Percentiles rank a stretch among this genome's conserved stretches.
phyloP scores from a whole-genome alignment of 768 basidiomycete genomes.

The Mycena alexandri region DNA sequence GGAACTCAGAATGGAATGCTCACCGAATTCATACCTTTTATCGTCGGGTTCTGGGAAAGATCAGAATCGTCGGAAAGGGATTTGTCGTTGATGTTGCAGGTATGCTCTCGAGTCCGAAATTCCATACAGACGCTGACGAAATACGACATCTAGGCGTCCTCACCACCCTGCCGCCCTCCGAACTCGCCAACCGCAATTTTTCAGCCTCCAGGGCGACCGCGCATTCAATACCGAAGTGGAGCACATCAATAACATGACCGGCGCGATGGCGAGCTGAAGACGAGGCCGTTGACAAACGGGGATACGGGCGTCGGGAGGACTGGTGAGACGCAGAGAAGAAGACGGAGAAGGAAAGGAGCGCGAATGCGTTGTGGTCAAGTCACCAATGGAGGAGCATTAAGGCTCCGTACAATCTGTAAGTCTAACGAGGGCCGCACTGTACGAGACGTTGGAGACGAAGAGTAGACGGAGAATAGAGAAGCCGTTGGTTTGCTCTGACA shows the following conservation, averaged over 20 bases:
- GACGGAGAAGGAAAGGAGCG: neutral
- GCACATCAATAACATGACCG: conserved; percentile 30
- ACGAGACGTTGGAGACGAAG: no score
- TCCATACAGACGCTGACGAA: neutral
- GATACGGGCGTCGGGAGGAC: conserved; percentile 34
- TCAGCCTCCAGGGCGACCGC: conserved; percentile 53
- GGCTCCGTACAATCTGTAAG: conserved; percentile 9
- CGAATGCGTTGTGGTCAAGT: conserved; percentile 4
- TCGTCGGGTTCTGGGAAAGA: conserved; percentile 35
- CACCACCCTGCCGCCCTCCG: conserved; percentile 44
- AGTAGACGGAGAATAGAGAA: no score
- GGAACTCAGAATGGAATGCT: conserved; percentile 38
- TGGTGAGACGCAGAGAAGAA: conserved; percentile 32
- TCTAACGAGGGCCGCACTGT: no score
- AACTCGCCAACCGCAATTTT: conserved; percentile 46
- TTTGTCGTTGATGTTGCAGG: conserved; percentile 41
- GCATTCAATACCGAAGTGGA: conserved; percentile 38
- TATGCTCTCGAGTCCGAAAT: neutral
- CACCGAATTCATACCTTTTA: conserved; percentile 43
- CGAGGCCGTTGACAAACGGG: conserved; percentile 15
- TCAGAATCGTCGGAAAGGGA: conserved; percentile 40
- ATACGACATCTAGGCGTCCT: conserved; percentile 44
- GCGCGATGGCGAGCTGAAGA: conserved; percentile 8
- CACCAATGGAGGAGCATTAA: conserved; percentile 20
- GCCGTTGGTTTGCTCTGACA: no score